These are phyloP conservation scores for Grosmannia serpens DNA, from an alignment of 2,329 filamentous ascomycete species.

Conservation along the genomic window DNA sequence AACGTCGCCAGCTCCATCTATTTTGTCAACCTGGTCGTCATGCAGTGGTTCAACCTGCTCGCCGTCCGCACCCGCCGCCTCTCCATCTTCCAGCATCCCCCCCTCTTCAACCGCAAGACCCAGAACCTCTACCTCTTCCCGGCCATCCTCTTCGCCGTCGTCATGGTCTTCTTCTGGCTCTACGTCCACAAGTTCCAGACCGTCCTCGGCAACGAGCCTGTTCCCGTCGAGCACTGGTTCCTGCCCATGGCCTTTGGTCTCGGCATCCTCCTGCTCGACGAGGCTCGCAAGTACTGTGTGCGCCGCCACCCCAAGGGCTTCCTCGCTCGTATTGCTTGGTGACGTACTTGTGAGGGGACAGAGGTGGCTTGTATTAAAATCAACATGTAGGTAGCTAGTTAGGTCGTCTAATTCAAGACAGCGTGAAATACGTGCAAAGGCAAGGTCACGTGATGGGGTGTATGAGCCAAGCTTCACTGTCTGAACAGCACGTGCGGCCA, in stretches of 20 bases:
- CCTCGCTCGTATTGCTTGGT: constrained; percentile 54
- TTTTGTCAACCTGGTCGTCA: constrained; percentile 69
- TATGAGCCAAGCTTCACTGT: too few relatives aligned
- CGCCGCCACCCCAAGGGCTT: constrained; percentile 46
- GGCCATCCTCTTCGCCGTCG: constrained; percentile 56
- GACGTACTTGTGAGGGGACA: background rate
- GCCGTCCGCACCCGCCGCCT: constrained; percentile 54
- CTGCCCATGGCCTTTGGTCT: constrained; percentile 62
- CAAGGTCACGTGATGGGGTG: too few relatives aligned
- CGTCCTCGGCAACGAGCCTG: constrained; percentile 46
- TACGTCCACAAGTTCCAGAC: constrained; percentile 56
- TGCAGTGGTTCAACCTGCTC: constrained; percentile 71
- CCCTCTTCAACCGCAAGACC: constrained; percentile 50
- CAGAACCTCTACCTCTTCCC: constrained; percentile 60
- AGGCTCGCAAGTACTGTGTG: constrained; percentile 51
- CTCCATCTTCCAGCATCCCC: constrained; percentile 62
- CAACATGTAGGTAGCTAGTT: too few relatives aligned
- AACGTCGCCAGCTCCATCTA: constrained; percentile 63
- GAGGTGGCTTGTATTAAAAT: background rate
- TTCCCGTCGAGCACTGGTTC: constrained; percentile 68
- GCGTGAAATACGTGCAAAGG: too few relatives aligned
- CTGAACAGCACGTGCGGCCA: too few relatives aligned
- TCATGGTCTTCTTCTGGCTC: constrained; percentile 57
- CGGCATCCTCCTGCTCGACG: constrained; percentile 52
- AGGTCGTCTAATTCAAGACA: too few relatives aligned